Conservation (phyloP, 2,329 filamentous ascomycete genomes). For the Aureobasidium sp. region DNA sequence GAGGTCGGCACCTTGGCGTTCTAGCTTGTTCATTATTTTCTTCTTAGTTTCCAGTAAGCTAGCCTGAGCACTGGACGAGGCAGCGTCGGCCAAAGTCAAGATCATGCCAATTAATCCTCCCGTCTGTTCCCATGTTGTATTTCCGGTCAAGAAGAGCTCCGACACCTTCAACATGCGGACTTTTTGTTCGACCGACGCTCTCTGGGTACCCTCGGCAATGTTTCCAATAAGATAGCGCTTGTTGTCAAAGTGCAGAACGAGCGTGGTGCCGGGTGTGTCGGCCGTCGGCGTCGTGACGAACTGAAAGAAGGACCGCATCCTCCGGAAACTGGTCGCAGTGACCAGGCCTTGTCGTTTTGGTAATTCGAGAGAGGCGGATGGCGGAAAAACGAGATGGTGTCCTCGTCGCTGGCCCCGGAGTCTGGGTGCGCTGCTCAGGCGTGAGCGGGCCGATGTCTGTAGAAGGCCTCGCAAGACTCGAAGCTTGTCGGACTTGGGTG, state of each 20-base stretch:
- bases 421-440: neutral
- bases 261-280: constrained; percentile 73
- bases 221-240: constrained; percentile 82
- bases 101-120: constrained; percentile 83
- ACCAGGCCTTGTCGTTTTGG: neutral
- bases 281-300: constrained; percentile 75
- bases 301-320: constrained; percentile 69
- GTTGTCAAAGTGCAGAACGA: constrained; percentile 73
- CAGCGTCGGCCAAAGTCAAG: constrained; percentile 70
- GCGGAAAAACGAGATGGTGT: constrained; percentile 8
- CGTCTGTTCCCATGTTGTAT: constrained; percentile 64
- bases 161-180: constrained; percentile 58
- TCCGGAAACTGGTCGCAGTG: neutral
- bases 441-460: neutral
- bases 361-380: neutral
- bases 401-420: neutral
- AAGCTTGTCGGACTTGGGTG: neutral
- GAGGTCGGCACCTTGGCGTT: constrained; percentile 20
- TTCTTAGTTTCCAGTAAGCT: constrained; percentile 38
- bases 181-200: constrained; percentile 63
- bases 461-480: neutral
- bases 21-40: constrained; percentile 27
- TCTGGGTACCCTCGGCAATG: constrained; percentile 76
- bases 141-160: constrained; percentile 77
- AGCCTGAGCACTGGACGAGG: constrained; percentile 40